Base-by-base conservation (phyloP, 2,329 filamentous ascomycete genomes). In the Cucurbitaria berberidis region DNA sequence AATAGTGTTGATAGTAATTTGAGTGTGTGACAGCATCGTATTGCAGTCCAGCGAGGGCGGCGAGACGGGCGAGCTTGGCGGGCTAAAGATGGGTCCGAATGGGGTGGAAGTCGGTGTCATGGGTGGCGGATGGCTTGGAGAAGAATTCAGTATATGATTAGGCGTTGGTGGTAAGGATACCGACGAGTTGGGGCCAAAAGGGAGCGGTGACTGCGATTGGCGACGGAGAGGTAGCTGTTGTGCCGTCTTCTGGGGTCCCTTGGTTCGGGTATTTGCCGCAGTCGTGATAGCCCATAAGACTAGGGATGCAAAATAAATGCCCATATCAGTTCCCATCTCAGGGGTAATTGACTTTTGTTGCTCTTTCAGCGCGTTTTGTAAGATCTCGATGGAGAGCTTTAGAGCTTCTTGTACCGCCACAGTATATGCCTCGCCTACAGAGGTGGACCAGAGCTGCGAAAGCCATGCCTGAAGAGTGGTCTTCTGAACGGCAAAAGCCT, bases 401-500 rank as follows among this genome's bases (percentile, higher is more conserved):
- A 75, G 45, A 16, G 73, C 72, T 24, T 70, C 65, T 27, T 55
- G 64, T 13, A 61, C 55, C 11, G 62, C 49, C 5, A 48, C 51
- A 15, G 41, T n/a, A 22, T 62, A 57, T 1, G 47, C 24, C 2
- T 62, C 56, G 3, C 36, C 18, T 9, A 36, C 22, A 5, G 46
- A 3, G n/a, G 44, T 21, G 16, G 57, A 52, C 70, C 67, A 74
- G 3, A 75, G 53, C 15, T 62, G 63, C 11, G 46, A 48, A n/a
- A 73, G 59, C 78, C 78, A 80, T 1, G 64, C 56, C 10, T 64
- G 62, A 7, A 77, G 61, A 1, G 65, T 69, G 3, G 60, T 52
- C 50, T 74, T 76, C 6, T 73, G 56, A 5, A 39, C 52, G 15
- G 58, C 51, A 53, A 74, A 77, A n/a, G 72, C 68, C 13, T 65